Evolutionary conservation across 2,329 filamentous ascomycete species (phyloP), one percentile per base, ranked within the genome.

Genomic region (Westerdykella aurantiaca): DNA sequence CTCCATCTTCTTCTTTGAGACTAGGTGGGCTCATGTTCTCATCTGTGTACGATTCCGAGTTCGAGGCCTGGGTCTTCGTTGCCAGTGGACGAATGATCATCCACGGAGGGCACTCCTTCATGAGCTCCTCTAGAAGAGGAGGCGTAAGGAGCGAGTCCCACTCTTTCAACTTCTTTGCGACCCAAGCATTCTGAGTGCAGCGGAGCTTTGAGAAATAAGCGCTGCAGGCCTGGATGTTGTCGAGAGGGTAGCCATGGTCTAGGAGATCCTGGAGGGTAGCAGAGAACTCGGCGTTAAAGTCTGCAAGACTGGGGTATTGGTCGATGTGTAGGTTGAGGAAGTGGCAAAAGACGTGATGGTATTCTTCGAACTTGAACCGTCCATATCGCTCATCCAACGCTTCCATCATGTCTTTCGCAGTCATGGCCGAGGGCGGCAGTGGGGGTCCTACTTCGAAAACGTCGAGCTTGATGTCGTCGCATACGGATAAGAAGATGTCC

Each of bases 171-270:
- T 60, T 62, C 44, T 57, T 58, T 16, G 49, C 51, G 13, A 67
- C 63, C 64, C 64, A 66, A 4, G 63, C 59, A 25, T 66, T 67
- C 42, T 66, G 61, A 13, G 56, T 65, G 45, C 64, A 67, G 17
- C 62, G 54, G 2, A 67, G 48, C 39, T 67, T 67, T 2, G 63
- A 66, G 41, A 67, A 63, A 49, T 67, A 67, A 31, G 63, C 63
- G 41, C 61, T 64, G 48, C 60, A 64, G 31, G 64, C 63, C 49
- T 67, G 63, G 10, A 49, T 44, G 37, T 67, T 66, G 22, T 57
- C 53, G 16, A 67, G 41, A 16, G 63, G 60, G 12, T 60, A 55
- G 9, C 63, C 63, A 21, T 65, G 55, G 42, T 67, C 64, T 6
- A 57, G 48, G 18, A 67, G 42, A 34, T 67, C 64, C 17, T 64